A percentile compares a stretch with the other conserved stretches of the same genome.
Conservation (phyloP, 306 rosid genomes). For the Spatholobus suberectus region DNA sequence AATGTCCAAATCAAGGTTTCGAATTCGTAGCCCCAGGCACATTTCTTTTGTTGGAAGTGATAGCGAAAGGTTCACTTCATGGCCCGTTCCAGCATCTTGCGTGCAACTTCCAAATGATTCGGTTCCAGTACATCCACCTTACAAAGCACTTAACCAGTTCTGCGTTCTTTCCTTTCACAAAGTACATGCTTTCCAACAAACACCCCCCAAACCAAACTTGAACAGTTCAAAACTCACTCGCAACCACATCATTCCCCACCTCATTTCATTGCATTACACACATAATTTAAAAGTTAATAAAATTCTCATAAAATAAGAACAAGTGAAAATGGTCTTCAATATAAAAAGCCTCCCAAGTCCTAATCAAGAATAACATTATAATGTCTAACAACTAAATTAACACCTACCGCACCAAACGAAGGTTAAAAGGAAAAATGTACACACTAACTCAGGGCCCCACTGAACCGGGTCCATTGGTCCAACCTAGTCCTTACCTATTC, state of each 20-base stretch:
- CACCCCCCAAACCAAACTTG: slow-evolving; percentile 24
- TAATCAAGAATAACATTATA: slow-evolving; percentile 46
- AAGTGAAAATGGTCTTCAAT: background rate
- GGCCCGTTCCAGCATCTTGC: slow-evolving; percentile 7
- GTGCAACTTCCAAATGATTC: slow-evolving; percentile 28
- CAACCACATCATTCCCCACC: background rate
- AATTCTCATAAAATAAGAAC: background rate
- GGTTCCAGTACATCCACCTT: slow-evolving; percentile 40
- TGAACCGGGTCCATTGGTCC: slow-evolving; percentile 44
- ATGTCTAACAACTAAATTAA: slow-evolving; percentile 40
- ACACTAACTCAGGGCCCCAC: slow-evolving; percentile 49
- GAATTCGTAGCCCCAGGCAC: slow-evolving; percentile 22
- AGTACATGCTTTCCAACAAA: slow-evolving; percentile 54
- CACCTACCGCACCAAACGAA: slow-evolving; percentile 55
- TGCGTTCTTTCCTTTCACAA: slow-evolving; percentile 33
- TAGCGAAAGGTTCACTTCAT: slow-evolving; percentile 30
- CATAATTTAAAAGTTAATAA: background rate
- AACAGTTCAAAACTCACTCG: slow-evolving; percentile 38
- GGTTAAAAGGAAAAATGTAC: slow-evolving; percentile 44
- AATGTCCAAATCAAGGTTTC: slow-evolving; percentile 41
- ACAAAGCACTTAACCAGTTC: slow-evolving; percentile 26
- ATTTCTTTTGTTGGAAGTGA: slow-evolving; percentile 30
- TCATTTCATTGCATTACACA: background rate
- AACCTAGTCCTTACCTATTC: slow-evolving; percentile 22
- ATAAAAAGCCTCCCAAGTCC: slow-evolving; percentile 37